These are phyloP conservation scores for Metschnikowia cerradonensis DNA, from an alignment of 805 yeast species.

Conservation along the genomic window DNA sequence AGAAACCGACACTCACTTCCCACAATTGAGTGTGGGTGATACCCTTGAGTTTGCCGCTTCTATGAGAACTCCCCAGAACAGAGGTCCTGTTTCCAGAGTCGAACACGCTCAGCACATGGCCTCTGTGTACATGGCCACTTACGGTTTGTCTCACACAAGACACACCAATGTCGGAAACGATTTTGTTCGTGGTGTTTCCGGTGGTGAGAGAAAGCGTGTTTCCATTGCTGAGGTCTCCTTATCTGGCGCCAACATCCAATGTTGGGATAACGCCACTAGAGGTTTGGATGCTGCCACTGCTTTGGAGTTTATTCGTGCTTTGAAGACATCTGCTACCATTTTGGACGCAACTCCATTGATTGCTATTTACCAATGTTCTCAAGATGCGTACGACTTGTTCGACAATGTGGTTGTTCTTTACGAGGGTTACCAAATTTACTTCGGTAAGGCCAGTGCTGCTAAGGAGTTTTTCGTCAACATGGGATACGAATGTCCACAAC, in stretches of 20 bases:
- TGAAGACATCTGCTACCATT: constrained; percentile 53
- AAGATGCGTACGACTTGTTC: constrained; percentile 56
- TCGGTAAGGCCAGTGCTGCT: constrained; percentile 52
- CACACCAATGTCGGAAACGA: constrained; percentile 63
- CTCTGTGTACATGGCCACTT: constrained; percentile 41
- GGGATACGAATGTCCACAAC: constrained; percentile 60
- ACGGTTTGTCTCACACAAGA: constrained; percentile 52
- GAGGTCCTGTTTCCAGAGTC: constrained; percentile 58
- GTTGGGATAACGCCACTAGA: constrained; percentile 70
- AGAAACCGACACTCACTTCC: constrained; percentile 65
- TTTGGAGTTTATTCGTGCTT: constrained; percentile 56
- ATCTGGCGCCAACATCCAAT: constrained; percentile 44
- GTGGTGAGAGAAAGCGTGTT: constrained; percentile 71
- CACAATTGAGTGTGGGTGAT: constrained; percentile 62
- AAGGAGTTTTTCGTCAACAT: constrained; percentile 51
- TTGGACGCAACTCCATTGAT: constrained; percentile 55
- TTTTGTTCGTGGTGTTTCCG: constrained; percentile 64
- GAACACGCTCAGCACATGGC: constrained; percentile 44
- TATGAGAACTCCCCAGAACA: constrained; percentile 57
- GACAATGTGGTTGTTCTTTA: constrained; percentile 60
- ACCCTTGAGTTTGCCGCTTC: constrained; percentile 62
- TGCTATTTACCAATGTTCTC: constrained; percentile 67
- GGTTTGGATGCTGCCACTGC: constrained; percentile 72
- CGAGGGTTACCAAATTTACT: constrained; percentile 58
- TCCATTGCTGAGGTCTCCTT: constrained; percentile 63